A percentile compares a stretch with the other conserved stretches of the same genome.
Conservation (phyloP, 805 yeast species). For the Ogataea ganodermae region DNA sequence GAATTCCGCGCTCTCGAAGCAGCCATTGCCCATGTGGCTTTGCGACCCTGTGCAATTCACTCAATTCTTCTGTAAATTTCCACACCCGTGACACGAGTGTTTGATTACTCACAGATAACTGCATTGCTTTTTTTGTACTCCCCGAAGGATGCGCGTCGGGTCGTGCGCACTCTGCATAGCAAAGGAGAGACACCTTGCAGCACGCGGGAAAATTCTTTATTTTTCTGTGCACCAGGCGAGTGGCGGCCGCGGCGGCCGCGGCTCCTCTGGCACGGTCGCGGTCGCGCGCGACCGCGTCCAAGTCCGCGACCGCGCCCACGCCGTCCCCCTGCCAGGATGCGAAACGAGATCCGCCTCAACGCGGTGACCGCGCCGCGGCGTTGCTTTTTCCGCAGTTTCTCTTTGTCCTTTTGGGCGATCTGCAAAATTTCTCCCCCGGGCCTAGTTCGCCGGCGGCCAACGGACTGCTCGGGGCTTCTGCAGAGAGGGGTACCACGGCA, state of each 20-base stretch:
- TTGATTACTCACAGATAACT: constrained; percentile 6
- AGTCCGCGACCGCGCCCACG: too few species aligned
- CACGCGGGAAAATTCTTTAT: constrained; percentile 4
- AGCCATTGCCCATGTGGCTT: too few species aligned
- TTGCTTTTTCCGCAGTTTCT: neutral
- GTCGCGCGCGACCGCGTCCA: neutral
- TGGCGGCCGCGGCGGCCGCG: neutral
- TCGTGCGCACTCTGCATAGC: constrained; percentile 5
- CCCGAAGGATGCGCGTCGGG: constrained; percentile 7
- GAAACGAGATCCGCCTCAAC: neutral
- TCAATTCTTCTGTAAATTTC: too few species aligned
- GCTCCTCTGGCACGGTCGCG: neutral
- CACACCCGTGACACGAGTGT: too few species aligned
- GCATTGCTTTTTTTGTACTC: constrained; percentile 2
- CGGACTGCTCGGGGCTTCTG: too few species aligned
- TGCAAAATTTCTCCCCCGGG: too few species aligned
- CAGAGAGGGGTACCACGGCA: neutral
- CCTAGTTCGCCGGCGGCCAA: neutral
- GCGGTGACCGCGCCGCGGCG: neutral
- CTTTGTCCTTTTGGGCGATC: neutral
- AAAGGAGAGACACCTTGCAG: constrained; percentile 4
- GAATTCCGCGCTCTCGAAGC: too few species aligned
- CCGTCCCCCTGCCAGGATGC: neutral
- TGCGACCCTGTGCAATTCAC: too few species aligned
- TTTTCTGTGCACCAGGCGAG: neutral